A percentile compares a stretch with the other conserved stretches of the same genome.
phyloP scores from a whole-genome alignment of 2,329 filamentous ascomycete species.

The Beauveria bassiana region DNA sequence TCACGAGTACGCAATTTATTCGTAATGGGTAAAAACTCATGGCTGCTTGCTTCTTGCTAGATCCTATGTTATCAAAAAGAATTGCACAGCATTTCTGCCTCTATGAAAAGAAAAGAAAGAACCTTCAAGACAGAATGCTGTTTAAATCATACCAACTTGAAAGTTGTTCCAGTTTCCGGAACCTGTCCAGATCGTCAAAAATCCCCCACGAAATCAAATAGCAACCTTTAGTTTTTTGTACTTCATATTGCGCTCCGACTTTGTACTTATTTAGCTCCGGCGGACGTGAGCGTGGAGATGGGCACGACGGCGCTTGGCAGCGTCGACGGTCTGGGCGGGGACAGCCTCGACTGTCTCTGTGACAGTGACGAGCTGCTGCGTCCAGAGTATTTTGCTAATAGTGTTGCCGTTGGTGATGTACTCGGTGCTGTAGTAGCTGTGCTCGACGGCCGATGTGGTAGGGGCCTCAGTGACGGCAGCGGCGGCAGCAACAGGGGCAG shows the following conservation, averaged over 20 bases:
- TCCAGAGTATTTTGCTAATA: constrained; percentile 51
- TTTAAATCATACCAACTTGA: constrained; percentile 25
- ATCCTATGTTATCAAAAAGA: constrained; percentile 27
- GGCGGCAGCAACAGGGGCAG: constrained; percentile 11
- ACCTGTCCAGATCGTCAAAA: constrained; percentile 28
- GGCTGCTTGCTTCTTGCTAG: constrained; percentile 21
- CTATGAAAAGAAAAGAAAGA: constrained; percentile 24
- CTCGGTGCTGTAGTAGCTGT: constrained; percentile 40
- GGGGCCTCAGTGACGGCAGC: constrained; percentile 24
- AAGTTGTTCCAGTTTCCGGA: constrained; percentile 22
- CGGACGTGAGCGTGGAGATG: constrained; percentile 32
- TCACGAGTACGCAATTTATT: constrained; percentile 9
- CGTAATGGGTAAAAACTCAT: constrained; percentile 5
- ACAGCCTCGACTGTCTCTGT: constrained; percentile 33
- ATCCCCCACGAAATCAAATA: constrained; percentile 13
- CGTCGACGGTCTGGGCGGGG: constrained; percentile 27
- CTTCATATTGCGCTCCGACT: not conserved
- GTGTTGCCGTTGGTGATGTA: constrained; percentile 41
- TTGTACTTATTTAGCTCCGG: constrained; percentile 14
- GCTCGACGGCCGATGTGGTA: constrained; percentile 16
- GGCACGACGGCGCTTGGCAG: constrained; percentile 23
- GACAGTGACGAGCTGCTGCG: constrained; percentile 46
- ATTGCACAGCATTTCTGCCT: constrained; percentile 23
- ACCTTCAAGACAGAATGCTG: constrained; percentile 26
- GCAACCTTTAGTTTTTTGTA: constrained; percentile 14